phyloP scores from a whole-genome alignment of 1,284 basidiomycete species.

The Leccinum fuscescens region DNA sequence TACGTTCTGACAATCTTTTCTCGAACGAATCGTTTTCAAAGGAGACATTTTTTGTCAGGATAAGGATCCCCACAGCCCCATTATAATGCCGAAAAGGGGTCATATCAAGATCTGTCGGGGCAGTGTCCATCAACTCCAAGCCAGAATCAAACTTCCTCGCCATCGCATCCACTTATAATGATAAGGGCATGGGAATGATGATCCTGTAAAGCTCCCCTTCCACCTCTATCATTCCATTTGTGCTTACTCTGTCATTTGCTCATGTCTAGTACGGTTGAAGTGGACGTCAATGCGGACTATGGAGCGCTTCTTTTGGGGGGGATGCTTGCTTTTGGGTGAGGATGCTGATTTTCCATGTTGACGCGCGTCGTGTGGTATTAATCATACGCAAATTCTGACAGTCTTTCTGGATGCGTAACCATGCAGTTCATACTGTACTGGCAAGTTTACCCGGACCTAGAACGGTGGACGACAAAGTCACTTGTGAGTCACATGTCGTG shows the following conservation, averaged over 20 bases:
- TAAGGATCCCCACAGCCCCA: neutral
- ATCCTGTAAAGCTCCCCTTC: neutral
- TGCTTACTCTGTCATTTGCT: neutral
- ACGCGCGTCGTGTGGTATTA: neutral
- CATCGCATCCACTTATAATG: slow-evolving; percentile 8
- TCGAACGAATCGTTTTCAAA: neutral
- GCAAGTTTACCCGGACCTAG: slow-evolving; percentile 11
- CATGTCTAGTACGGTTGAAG: neutral
- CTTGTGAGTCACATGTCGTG: slow-evolving; percentile 14
- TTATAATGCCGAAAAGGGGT: neutral
- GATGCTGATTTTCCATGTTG: neutral
- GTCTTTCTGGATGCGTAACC: slow-evolving; percentile 28
- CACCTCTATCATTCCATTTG: neutral
- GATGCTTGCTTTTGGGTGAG: slow-evolving; percentile 25
- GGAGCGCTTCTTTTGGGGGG: slow-evolving; percentile 26
- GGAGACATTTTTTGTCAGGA: neutral
- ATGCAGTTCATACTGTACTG: slow-evolving; percentile 29
- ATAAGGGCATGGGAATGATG: neutral
- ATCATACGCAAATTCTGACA: slow-evolving; percentile 2
- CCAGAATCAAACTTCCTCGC: slow-evolving; percentile 1
- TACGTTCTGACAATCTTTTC: neutral
- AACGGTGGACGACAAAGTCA: slow-evolving; percentile 17
- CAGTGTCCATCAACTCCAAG: neutral
- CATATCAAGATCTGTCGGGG: neutral
- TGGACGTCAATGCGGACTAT: slow-evolving; percentile 11